Conservation (phyloP, 345 rosid species). For the Fremontodendron californicum region DNA sequence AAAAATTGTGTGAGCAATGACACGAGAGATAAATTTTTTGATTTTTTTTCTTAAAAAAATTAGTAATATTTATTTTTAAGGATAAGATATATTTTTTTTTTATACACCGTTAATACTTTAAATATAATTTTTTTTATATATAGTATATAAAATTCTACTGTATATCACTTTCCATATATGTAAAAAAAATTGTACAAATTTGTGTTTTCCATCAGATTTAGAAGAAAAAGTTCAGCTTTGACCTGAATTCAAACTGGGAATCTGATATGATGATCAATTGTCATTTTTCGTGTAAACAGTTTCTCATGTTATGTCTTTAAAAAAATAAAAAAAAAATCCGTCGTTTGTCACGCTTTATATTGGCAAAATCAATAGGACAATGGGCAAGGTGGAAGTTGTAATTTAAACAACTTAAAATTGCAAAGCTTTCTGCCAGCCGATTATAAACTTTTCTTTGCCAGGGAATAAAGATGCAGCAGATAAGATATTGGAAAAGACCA, state of each 20-base stretch:
- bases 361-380: background rate
- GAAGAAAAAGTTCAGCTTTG: background rate
- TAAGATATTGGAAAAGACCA: slow-evolving; percentile 11
- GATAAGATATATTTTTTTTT: no score
- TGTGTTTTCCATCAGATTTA: background rate
- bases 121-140: no score
- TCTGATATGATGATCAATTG: background rate
- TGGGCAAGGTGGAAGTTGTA: background rate
- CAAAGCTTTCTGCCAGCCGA: slow-evolving; percentile 17
- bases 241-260: background rate
- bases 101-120: no score
- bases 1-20: no score
- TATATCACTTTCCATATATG: no score
- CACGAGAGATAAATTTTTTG: no score
- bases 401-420: slow-evolving; percentile 1
- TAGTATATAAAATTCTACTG: background rate
- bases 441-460: background rate
- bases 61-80: no score
- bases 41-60: no score
- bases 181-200: background rate
- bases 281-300: background rate
- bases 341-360: background rate
- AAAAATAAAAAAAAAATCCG: background rate
- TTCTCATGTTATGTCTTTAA: background rate
- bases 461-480: slow-evolving; percentile 7